Conservation (phyloP, 2,329 filamentous ascomycete species). For the Ceratocystis destructans region DNA sequence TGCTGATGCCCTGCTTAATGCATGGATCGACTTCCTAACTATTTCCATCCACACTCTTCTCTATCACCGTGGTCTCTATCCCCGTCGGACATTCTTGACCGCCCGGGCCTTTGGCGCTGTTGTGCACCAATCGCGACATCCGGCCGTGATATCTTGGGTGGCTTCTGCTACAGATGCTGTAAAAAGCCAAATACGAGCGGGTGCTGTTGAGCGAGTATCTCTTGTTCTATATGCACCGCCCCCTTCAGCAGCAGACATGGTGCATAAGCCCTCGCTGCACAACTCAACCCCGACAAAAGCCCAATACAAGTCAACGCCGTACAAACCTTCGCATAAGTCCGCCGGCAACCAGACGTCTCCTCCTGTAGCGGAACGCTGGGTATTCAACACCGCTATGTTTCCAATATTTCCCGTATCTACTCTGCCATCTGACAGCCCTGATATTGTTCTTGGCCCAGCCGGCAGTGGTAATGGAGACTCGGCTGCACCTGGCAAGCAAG, state of each 20-base stretch:
- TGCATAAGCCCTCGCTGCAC: conserved; percentile 14
- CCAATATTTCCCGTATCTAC: conserved; percentile 4
- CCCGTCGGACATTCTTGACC: conserved; percentile 60
- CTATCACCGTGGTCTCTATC: conserved; percentile 70
- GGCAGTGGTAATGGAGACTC: background rate
- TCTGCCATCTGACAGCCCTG: conserved; percentile 25
- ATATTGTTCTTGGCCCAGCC: conserved; percentile 18
- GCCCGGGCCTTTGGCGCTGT: conserved; percentile 71
- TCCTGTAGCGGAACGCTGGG: conserved; percentile 15
- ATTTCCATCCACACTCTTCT: conserved; percentile 76
- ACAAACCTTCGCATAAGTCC: background rate
- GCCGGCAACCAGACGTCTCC: background rate
- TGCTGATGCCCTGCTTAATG: conserved; percentile 47
- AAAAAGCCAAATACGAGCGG: conserved; percentile 51
- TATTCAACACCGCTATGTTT: conserved; percentile 14
- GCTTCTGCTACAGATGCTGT: conserved; percentile 64
- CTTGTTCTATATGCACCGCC: conserved; percentile 33
- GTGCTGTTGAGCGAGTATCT: conserved; percentile 34
- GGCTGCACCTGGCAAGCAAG: conserved; percentile 19
- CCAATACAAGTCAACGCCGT: too few species aligned
- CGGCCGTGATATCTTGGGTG: conserved; percentile 74
- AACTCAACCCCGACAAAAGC: background rate
- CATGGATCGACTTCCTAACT: conserved; percentile 68
- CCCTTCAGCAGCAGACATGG: background rate
- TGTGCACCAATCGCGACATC: conserved; percentile 75